Percentiles rank a stretch among this genome's conserved stretches.
These are phyloP conservation scores for Aspergillus fumigatus DNA, from an alignment of 2,329 filamentous ascomycete species.

Conservation along the genomic window DNA sequence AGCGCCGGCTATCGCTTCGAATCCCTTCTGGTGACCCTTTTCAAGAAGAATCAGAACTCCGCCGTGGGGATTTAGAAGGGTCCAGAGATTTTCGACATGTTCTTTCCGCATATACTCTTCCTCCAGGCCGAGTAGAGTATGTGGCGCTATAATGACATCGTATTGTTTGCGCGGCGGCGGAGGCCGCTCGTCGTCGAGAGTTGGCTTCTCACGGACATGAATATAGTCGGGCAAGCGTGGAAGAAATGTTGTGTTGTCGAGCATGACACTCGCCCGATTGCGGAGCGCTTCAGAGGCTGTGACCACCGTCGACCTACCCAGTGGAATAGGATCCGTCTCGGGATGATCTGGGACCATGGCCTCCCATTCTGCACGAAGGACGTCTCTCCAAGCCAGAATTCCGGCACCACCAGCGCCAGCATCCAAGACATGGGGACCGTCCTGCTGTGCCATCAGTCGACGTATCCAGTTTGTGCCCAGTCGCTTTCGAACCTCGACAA, in stretches of 20 bases:
- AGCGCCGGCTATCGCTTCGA: constrained; percentile 84
- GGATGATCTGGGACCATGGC: constrained; percentile 50
- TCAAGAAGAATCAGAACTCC: constrained; percentile 84
- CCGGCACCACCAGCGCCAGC: constrained; percentile 59
- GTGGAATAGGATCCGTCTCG: constrained; percentile 37
- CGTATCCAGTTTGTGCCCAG: constrained; percentile 58
- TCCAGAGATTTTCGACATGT: constrained; percentile 85
- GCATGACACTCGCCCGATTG: constrained; percentile 67
- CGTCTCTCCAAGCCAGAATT: constrained; percentile 61
- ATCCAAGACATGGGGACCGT: constrained; percentile 56
- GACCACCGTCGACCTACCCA: constrained; percentile 74
- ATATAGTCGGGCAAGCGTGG: constrained; percentile 86
- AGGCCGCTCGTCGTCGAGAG: constrained; percentile 53
- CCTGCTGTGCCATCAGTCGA: constrained; percentile 50
- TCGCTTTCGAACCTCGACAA: constrained; percentile 58
- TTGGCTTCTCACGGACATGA: constrained; percentile 54
- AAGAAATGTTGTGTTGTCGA: constrained; percentile 88
- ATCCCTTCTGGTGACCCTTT: constrained; percentile 85
- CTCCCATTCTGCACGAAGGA: constrained; percentile 78
- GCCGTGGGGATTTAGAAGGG: constrained; percentile 73
- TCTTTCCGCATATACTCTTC: constrained; percentile 74
- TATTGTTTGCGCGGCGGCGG: constrained; percentile 68
- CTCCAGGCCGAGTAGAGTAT: constrained; percentile 70
- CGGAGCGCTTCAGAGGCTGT: constrained; percentile 71
- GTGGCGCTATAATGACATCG: constrained; percentile 85